A percentile compares a stretch with the other conserved stretches of the same genome.
phyloP scores from a whole-genome alignment of 2,329 filamentous ascomycete genomes.

The Colletotrichum gigasporum region DNA sequence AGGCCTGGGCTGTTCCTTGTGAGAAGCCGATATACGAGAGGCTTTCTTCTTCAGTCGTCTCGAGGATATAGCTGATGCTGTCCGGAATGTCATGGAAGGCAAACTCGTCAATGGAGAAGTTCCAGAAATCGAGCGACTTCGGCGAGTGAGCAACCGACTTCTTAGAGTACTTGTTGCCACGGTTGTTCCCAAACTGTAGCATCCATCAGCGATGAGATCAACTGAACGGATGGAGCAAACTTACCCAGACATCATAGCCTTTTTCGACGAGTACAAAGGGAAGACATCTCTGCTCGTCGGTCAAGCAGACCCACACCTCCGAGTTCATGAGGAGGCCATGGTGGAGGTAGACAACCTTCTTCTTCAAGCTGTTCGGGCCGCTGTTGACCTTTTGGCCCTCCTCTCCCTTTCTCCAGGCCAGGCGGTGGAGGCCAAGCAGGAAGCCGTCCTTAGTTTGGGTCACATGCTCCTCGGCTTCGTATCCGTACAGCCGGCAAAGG shows the following conservation, averaged over 20 bases:
- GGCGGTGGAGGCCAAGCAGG: constrained; percentile 85
- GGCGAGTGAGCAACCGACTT: constrained; percentile 85
- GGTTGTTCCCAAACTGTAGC: constrained; percentile 86
- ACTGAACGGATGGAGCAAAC: constrained; percentile 39
- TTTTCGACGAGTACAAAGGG: constrained; percentile 89
- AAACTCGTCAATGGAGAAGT: constrained; percentile 98
- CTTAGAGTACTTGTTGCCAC: constrained; percentile 99
- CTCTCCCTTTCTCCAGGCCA: constrained; percentile 85
- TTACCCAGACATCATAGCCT: constrained; percentile 94
- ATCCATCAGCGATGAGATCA: constrained; percentile 33
- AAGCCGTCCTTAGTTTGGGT: constrained; percentile 96
- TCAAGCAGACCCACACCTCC: constrained; percentile 96
- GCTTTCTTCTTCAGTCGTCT: constrained; percentile 82
- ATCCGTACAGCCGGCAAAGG: constrained; percentile 90
- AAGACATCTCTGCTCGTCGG: constrained; percentile 84
- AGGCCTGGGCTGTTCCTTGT: constrained; percentile 95
- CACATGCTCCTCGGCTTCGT: constrained; percentile 95
- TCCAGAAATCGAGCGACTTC: constrained; percentile 84
- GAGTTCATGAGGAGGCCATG: constrained; percentile 99
- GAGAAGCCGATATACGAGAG: constrained; percentile 97
- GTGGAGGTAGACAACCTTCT: constrained; percentile 92
- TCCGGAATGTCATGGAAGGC: constrained; percentile 98
- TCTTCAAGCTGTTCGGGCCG: constrained; percentile 73
- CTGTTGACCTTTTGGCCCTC: constrained; percentile 81
- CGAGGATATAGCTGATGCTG: constrained; percentile 90